phyloP scores from a whole-genome alignment of 371 early-diverging fungal species.

The Mortierella sp. region DNA sequence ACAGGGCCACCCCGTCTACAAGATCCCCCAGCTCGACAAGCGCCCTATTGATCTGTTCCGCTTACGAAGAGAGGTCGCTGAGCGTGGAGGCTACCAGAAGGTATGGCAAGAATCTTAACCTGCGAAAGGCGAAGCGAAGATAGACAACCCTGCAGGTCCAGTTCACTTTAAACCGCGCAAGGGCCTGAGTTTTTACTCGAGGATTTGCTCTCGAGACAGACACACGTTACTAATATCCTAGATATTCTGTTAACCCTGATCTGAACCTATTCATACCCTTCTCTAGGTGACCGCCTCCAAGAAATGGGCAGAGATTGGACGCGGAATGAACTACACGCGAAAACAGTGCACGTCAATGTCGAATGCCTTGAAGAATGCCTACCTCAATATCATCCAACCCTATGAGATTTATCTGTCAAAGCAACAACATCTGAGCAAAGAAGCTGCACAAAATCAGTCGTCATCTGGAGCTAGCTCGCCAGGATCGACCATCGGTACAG shows the following conservation, averaged over 20 bases:
- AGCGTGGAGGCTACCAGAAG: constrained; percentile 81
- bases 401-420: constrained; percentile 83
- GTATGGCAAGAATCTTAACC: constrained; percentile 55
- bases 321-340: constrained; percentile 78
- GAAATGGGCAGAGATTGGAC: constrained; percentile 92
- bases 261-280: not conserved
- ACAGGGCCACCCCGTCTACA: constrained; percentile 75
- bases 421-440: constrained; percentile 48
- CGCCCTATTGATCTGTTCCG: constrained; percentile 87
- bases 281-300: constrained; percentile 80
- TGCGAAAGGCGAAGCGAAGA: no score
- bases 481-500: constrained; percentile 6
- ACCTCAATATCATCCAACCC: constrained; percentile 83
- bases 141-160: no score
- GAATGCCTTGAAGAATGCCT: constrained; percentile 84
- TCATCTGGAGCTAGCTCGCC: constrained; percentile 15
- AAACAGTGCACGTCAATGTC: constrained; percentile 87
- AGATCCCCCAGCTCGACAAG: constrained; percentile 85
- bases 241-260: not conserved
- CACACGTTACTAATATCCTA: not conserved
- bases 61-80: constrained; percentile 84
- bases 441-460: not conserved
- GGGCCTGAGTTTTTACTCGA: no score
- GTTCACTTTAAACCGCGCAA: no score
- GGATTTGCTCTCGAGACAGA: not conserved